Conservation (phyloP, 2,329 filamentous ascomycete genomes). For the Colletotrichum sp. region DNA sequence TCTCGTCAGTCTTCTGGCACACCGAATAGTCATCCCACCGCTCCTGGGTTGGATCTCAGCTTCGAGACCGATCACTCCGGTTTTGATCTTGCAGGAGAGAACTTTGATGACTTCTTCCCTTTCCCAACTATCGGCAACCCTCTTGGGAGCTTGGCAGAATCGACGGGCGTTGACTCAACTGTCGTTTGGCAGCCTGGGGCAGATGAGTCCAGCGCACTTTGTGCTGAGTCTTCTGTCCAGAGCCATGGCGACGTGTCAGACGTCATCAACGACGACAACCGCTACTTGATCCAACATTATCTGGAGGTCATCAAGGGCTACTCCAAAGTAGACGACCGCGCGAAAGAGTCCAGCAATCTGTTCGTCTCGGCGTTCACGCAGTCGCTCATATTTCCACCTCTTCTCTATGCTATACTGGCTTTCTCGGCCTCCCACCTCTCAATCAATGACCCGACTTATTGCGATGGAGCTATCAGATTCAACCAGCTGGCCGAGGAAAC, state of each 20-base stretch:
- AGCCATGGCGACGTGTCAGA: fast-evolving
- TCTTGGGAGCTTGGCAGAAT: fast-evolving
- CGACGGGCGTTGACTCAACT: background rate
- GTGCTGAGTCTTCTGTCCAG: background rate
- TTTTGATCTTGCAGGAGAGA: background rate
- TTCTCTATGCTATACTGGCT: background rate
- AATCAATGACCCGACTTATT: background rate
- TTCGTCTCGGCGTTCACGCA: background rate
- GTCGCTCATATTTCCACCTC: background rate
- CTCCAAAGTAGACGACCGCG: background rate
- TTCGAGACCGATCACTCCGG: background rate
- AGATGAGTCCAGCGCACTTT: fast-evolving
- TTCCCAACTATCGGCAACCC: background rate
- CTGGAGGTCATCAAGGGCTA: background rate
- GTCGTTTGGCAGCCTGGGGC: background rate
- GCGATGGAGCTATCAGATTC: background rate
- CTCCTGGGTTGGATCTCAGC: background rate
- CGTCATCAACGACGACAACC: background rate
- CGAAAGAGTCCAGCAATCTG: background rate
- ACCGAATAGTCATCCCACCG: fast-evolving
- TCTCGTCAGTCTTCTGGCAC: background rate
- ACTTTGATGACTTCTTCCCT: background rate
- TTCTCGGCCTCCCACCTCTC: background rate
- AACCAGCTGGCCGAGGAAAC: background rate
- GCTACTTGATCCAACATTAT: background rate